These are phyloP conservation scores for Penicillium polonicum DNA, from an alignment of 2,329 filamentous ascomycete species.

Conservation along the genomic window DNA sequence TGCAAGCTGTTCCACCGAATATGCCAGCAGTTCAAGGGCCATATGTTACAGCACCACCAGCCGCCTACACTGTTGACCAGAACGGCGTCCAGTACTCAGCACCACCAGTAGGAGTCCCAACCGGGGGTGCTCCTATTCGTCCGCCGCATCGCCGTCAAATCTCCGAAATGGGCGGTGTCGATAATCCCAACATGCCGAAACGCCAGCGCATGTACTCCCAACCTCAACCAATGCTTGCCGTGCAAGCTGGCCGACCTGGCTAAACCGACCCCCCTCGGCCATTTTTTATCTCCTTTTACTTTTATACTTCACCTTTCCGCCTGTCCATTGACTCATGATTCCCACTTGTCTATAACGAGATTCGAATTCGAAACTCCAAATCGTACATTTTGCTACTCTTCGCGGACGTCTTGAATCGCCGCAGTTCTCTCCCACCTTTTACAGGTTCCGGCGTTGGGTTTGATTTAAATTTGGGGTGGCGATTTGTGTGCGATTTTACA, in stretches of 20 bases:
- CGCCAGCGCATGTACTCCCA: slow-evolving; percentile 58
- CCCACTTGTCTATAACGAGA: slow-evolving; percentile 30
- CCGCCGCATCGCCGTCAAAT: slow-evolving; percentile 56
- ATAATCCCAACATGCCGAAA: slow-evolving; percentile 55
- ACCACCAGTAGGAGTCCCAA: slow-evolving; percentile 37
- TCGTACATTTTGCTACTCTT: slow-evolving; percentile 24
- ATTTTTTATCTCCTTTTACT: not conserved
- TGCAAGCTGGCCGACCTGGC: slow-evolving; percentile 48
- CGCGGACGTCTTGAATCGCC: slow-evolving; percentile 15
- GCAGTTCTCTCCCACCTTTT: slow-evolving; percentile 11
- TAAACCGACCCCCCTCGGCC: slow-evolving; percentile 15
- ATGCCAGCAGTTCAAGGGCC: slow-evolving; percentile 44
- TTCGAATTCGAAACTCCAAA: slow-evolving; percentile 11
- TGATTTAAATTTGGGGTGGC: slow-evolving; percentile 15
- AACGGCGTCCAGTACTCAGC: slow-evolving; percentile 43
- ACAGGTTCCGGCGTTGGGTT: slow-evolving; percentile 26
- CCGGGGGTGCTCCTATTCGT: slow-evolving; percentile 28
- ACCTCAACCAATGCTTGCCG: slow-evolving; percentile 48
- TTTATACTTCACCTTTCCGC: slow-evolving; percentile 11
- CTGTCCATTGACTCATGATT: slow-evolving; percentile 28
- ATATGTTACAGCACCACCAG: slow-evolving; percentile 41
- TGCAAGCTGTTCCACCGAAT: slow-evolving; percentile 55
- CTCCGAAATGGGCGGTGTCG: slow-evolving; percentile 60
- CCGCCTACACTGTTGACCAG: slow-evolving; percentile 41
- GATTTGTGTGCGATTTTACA: slow-evolving; percentile 11